Conservation (phyloP, 805 yeast species). For the Metschnikowia gelsemii region DNA sequence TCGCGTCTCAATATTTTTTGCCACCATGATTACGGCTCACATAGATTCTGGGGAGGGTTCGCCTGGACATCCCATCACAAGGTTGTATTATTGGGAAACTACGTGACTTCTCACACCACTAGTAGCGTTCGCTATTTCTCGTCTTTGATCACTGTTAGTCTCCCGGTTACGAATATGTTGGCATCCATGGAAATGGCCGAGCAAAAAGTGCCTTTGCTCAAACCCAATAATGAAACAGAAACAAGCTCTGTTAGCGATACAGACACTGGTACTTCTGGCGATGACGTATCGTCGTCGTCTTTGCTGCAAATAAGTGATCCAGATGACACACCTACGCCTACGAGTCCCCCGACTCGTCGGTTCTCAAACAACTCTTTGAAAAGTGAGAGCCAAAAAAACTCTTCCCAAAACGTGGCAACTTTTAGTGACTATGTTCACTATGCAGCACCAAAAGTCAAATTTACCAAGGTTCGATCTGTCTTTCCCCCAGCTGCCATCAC, state of each 20-base stretch:
- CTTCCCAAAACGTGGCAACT: slow-evolving; percentile 27
- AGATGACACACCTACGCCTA: slow-evolving; percentile 26
- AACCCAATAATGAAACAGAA: slow-evolving; percentile 6
- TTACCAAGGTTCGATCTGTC: slow-evolving; percentile 64
- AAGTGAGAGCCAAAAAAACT: slow-evolving; percentile 22
- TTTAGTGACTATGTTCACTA: slow-evolving; percentile 74
- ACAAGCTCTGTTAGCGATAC: slow-evolving; percentile 15
- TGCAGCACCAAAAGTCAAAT: slow-evolving; percentile 67
- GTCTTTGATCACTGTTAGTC: slow-evolving; percentile 48
- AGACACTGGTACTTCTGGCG: slow-evolving; percentile 15
- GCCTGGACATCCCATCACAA: slow-evolving; percentile 80
- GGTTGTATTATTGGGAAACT: slow-evolving; percentile 58
- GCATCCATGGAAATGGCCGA: slow-evolving; percentile 44
- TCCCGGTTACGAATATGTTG: slow-evolving; percentile 53
- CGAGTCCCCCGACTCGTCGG: slow-evolving; percentile 18
- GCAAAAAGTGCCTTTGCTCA: slow-evolving; percentile 11
- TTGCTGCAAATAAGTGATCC: slow-evolving; percentile 17
- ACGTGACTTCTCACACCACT: slow-evolving; percentile 43
- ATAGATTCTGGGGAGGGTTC: slow-evolving; percentile 64
- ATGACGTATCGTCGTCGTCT: slow-evolving; percentile 14
- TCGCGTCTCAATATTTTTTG: slow-evolving; percentile 55
- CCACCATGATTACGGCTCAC: slow-evolving; percentile 52
- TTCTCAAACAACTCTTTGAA: slow-evolving; percentile 22
- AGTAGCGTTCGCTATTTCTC: slow-evolving; percentile 50
- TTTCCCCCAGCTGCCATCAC: slow-evolving; percentile 79